Percentiles rank a stretch among this genome's conserved stretches.
phyloP scores from a whole-genome alignment of 179 eudicot genomes.

The Camellia oleifera region DNA sequence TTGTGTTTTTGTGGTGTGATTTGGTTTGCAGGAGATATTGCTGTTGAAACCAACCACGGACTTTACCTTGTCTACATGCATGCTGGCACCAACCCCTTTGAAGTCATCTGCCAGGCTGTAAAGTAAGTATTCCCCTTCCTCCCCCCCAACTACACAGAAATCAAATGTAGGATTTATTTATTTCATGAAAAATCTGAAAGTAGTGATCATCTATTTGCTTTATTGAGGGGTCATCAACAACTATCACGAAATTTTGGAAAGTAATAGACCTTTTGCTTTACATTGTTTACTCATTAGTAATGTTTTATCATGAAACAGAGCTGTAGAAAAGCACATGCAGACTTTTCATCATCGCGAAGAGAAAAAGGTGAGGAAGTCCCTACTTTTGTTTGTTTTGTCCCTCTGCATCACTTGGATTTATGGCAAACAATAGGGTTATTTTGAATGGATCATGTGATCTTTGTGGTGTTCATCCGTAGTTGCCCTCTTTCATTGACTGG shows the following conservation, averaged over 20 bases:
- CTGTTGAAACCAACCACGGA: conserved; percentile 78
- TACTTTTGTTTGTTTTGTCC: not conserved
- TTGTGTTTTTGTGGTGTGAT: conserved; percentile 33
- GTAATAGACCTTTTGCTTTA: not conserved
- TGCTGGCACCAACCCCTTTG: conserved; percentile 86
- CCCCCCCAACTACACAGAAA: too few relatives aligned
- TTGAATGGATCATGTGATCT: conserved; percentile 9
- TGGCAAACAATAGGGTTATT: not conserved
- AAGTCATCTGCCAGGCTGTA: conserved; percentile 79
- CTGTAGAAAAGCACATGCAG: conserved; percentile 9
- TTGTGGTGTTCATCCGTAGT: conserved; percentile 33
- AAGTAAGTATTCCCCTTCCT: conserved; percentile 43
- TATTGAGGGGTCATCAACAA: not conserved
- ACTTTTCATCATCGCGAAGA: conserved; percentile 82
- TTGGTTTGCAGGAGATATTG: conserved; percentile 72
- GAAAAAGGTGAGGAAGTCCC: conserved; percentile 57
- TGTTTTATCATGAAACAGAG: conserved; percentile 8
- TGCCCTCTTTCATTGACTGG: conserved; percentile 89
- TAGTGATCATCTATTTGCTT: not conserved
- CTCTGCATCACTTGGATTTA: not conserved
- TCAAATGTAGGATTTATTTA: not conserved
- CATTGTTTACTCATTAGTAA: not conserved
- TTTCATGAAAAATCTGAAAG: conserved; percentile 11
- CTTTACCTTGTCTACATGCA: conserved; percentile 82
- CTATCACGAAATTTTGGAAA: not conserved